A percentile compares a stretch with the other conserved stretches of the same genome.
These are phyloP conservation scores for Beauveria australis DNA, from an alignment of 2,329 filamentous ascomycete species.

Conservation along the genomic window DNA sequence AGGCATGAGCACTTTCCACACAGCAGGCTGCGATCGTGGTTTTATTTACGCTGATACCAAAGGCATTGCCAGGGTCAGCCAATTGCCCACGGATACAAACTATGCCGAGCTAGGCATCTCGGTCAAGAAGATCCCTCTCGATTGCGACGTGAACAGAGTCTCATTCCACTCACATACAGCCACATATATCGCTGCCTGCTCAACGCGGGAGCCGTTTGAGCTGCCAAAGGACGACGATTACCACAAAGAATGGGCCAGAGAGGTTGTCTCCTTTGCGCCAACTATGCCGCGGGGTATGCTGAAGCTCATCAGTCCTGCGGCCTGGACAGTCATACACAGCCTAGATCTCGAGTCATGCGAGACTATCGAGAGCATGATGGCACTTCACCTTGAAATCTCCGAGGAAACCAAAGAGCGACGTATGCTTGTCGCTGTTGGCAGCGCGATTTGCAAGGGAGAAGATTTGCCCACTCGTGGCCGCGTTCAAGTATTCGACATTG, in stretches of 20 bases:
- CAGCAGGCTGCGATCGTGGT: conserved; percentile 66
- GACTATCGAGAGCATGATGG: conserved; percentile 71
- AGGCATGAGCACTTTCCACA: conserved; percentile 69
- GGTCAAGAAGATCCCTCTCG: conserved; percentile 61
- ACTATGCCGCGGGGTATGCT: conserved; percentile 63
- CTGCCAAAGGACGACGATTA: conserved; percentile 80
- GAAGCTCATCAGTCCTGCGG: conserved; percentile 69
- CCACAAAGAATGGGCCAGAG: conserved; percentile 70
- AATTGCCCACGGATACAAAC: conserved; percentile 57
- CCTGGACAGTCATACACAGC: conserved; percentile 71
- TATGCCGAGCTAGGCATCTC: conserved; percentile 71
- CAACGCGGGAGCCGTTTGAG: conserved; percentile 61
- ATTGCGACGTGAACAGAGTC: conserved; percentile 62
- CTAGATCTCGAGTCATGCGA: conserved; percentile 67
- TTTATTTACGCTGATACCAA: conserved; percentile 74
- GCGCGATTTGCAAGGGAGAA: conserved; percentile 78
- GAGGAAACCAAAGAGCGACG: conserved; percentile 83
- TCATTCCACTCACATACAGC: conserved; percentile 68
- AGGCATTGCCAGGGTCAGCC: conserved; percentile 65
- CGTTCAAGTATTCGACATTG: conserved; percentile 86
- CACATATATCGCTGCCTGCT: conserved; percentile 70
- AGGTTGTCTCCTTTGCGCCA: conserved; percentile 58
- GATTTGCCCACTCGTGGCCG: conserved; percentile 79
- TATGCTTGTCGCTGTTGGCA: conserved; percentile 76
- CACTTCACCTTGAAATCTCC: conserved; percentile 79